A percentile compares a stretch with the other conserved stretches of the same genome.
These are phyloP conservation scores for Brassica incana DNA, from an alignment of 345 rosid genomes.

Conservation along the genomic window DNA sequence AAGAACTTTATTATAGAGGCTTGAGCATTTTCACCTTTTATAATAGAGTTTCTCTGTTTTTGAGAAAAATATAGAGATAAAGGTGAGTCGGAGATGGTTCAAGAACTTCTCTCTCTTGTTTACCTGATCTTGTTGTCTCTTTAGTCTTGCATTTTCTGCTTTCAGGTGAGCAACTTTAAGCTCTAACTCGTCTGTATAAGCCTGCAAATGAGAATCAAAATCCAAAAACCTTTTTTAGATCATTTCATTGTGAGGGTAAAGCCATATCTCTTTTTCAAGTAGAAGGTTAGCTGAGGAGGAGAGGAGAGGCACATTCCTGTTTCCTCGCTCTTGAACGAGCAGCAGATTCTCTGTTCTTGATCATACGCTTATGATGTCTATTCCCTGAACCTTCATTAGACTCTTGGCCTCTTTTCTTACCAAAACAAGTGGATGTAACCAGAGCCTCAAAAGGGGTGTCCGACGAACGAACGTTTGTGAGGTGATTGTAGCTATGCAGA, in stretches of 20 bases:
- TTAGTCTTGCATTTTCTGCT: constrained; percentile 70
- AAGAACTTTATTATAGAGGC: too few species aligned
- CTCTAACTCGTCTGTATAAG: constrained; percentile 68
- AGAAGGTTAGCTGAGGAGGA: constrained; percentile 2
- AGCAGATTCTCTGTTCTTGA: constrained; percentile 86
- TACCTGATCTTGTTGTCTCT: constrained; percentile 66
- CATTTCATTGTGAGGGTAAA: constrained; percentile 4
- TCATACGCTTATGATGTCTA: constrained; percentile 64
- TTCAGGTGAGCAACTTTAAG: constrained; percentile 50
- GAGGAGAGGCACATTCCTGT: constrained; percentile 47
- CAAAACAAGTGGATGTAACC: constrained; percentile 45
- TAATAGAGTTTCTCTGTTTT: too few species aligned
- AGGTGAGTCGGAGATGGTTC: too few species aligned
- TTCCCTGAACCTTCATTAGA: constrained; percentile 45
- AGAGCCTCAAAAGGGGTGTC: constrained; percentile 41
- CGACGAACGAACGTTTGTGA: constrained; percentile 37
- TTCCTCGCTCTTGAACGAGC: constrained; percentile 86
- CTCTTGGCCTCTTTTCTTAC: constrained; percentile 51
- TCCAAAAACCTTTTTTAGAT: not conserved
- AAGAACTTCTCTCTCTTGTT: not conserved
- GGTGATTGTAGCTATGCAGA: constrained; percentile 32
- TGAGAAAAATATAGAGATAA: too few species aligned
- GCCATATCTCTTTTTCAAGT: not conserved
- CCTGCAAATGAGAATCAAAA: constrained; percentile 46
- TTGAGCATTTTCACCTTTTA: too few species aligned